Evolutionary conservation across 768 basidiomycete genomes (phyloP).

Genomic region (Boletus eberwhitei): DNA sequence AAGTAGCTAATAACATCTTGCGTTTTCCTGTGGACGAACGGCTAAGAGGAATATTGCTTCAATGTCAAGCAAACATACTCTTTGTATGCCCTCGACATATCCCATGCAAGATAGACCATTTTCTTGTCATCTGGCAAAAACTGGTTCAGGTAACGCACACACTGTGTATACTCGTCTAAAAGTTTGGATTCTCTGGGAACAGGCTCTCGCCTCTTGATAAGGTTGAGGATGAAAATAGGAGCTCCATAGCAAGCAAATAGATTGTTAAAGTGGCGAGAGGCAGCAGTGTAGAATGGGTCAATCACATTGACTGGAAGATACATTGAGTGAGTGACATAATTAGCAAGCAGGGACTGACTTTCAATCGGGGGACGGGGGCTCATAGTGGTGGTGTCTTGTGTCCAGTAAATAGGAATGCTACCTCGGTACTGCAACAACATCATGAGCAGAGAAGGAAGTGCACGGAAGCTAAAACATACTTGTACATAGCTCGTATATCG

Average conservation of each 20-base stretch:
- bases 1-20: slow-evolving; percentile 95
- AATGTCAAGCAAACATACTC: slow-evolving; percentile 50
- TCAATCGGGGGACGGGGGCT: slow-evolving; percentile 94
- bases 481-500: slow-evolving; percentile 96
- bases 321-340: slow-evolving; percentile 3
- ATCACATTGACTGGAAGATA: slow-evolving; percentile 71
- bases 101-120: slow-evolving; percentile 93
- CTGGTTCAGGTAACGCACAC: slow-evolving; percentile 91
- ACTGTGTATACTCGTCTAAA: slow-evolving; percentile 86
- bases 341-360: slow-evolving; percentile 49
- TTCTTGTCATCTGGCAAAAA: slow-evolving; percentile 83
- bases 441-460: background rate
- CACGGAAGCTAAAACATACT: slow-evolving; percentile 34
- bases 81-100: slow-evolving; percentile 93
- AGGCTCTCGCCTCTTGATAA: slow-evolving; percentile 84
- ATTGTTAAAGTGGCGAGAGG: slow-evolving; percentile 89
- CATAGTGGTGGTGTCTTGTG: slow-evolving; percentile 88
- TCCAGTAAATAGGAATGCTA: slow-evolving; percentile 96
- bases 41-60: background rate
- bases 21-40: slow-evolving; percentile 59
- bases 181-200: slow-evolving; percentile 87
- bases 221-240: slow-evolving; percentile 86
- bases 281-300: slow-evolving; percentile 93
- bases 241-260: slow-evolving; percentile 87
- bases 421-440: slow-evolving; percentile 69